phyloP scores from a whole-genome alignment of 345 rosid genomes.

The Excoecaria agallocha region DNA sequence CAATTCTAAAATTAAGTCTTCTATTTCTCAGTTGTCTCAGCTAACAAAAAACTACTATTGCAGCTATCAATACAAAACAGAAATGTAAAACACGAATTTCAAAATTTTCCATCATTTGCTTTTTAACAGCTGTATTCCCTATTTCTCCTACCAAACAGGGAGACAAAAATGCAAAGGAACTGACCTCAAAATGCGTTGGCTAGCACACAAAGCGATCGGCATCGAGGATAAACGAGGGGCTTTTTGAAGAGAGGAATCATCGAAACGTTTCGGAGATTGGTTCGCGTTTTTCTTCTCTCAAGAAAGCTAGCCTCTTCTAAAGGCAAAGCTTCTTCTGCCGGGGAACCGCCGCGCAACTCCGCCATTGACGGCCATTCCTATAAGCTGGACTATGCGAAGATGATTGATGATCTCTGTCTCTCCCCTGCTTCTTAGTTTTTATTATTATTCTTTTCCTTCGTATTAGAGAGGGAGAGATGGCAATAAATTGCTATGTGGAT shows the following conservation, averaged over 20 bases:
- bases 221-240: slow-evolving; percentile 31
- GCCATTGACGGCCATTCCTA: slow-evolving; percentile 43
- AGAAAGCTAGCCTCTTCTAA: slow-evolving; percentile 34
- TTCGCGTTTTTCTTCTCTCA: slow-evolving; percentile 34
- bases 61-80: background rate
- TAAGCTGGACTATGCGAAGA: background rate
- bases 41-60: background rate
- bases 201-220: slow-evolving; percentile 39
- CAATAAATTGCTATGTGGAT: slow-evolving; percentile 1
- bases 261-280: slow-evolving; percentile 46
- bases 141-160: background rate
- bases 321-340: slow-evolving; percentile 32
- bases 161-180: background rate
- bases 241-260: slow-evolving; percentile 41
- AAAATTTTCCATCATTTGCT: background rate
- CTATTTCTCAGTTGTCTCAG: background rate
- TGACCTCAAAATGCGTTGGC: slow-evolving; percentile 51
- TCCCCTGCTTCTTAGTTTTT: background rate
- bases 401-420: slow-evolving; percentile 3
- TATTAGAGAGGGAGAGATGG: background rate
- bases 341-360: slow-evolving; percentile 46
- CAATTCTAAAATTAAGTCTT: background rate
- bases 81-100: background rate
- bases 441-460: background rate
- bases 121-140: background rate